Base-by-base conservation (phyloP, 2,329 filamentous ascomycete species). In the Mycosphaerella sp. region DNA sequence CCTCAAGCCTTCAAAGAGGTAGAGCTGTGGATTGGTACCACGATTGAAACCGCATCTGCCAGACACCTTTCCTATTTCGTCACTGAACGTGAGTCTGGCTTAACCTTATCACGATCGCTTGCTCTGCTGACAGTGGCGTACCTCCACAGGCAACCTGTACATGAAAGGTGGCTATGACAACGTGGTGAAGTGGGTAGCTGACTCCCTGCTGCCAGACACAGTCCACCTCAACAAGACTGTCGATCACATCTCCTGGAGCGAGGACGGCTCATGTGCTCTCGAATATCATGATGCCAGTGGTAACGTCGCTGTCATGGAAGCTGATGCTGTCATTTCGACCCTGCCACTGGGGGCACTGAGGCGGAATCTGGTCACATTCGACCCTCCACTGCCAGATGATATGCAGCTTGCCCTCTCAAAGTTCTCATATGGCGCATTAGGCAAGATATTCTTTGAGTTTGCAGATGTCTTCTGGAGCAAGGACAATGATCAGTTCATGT, bases 151-250 rank as follows among this genome's bases (percentile, higher is more conserved):
- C 48, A 74, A 74, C 59, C 63, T 74, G 38, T 74, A 74, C 61
- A 74, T 74, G 71, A 73, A 73, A 60, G 72, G 72, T 38, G 72
- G 72, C n/a, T 74, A 74, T 55, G 72, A 74, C 56, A 69, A 66
- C 45, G 71, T 74, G 31, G 68, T 74, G 26, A 63, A 73, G 36
- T 74, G 72, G 72, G 70, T 67, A 32, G 69, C 72, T 11, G 61
- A 70, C 48, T 66, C 69, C 11, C 67, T 74, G 40, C 61, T 69
- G 43, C 66, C 70, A 3, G 63, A 66, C 21, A 70, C 64, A 12
- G 68, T 74, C 26, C 65, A 64, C n/a, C 62, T 74, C 29, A 69
- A 71, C 41, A 69, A 72, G 44, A 59, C 64, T 6, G 72, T 74
- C n/a, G 66, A 70, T 38, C 60, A 68, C 29, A 70, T 74, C 57